Base-by-base conservation (phyloP, 768 basidiomycete genomes). In the Daedalea quercina region DNA sequence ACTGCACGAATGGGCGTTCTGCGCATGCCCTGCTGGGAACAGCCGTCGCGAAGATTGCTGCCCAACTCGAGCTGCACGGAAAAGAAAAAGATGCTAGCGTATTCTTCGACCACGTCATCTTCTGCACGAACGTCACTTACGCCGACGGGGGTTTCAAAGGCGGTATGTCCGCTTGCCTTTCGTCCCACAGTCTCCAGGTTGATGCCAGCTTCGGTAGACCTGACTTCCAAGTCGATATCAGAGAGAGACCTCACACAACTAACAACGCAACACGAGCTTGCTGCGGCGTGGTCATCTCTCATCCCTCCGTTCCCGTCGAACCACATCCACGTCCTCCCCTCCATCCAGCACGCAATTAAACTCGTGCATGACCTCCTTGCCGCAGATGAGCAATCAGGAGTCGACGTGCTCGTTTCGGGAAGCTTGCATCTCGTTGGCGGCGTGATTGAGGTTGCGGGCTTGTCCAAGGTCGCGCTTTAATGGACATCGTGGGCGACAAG, bases 81-180 rank as follows among this genome's bases (percentile, higher is more conserved):
- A 65, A 66, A n/a, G 58, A 68, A 0, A 75, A 76, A 49, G 63
- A 68, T 15, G 56, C 72, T 1, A 66, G 63, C 13, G 56, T 57
- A 9, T 84, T 91, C 62, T 96, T 96, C 59, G 80, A 91, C 62
- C 79, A 84, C 47, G 89, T 94, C 53, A 81, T 98, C 44, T 98
- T 99, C 69, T 98, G 94, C 69, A 85, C 93, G 45, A 99, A 98
- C 66, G 88, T 96, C 28, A 99, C 96, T 0, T 99, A 95, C 63
- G 77, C 81, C 1, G 84, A 90, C 57, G 96, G 96, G 0, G 74
- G 77, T 28, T 97, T 83, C 65, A 98, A 97, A 73, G 88, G 90
- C 48, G 95, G 95, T 92, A 60, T 22, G 42, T 54, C 31, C 9
- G 12, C 11, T 31, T 11, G 20, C 22, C 19, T 22, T 24, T 24